These are phyloP conservation scores for Dendryphion nanum DNA, from an alignment of 2,329 filamentous ascomycete species.

Conservation along the genomic window DNA sequence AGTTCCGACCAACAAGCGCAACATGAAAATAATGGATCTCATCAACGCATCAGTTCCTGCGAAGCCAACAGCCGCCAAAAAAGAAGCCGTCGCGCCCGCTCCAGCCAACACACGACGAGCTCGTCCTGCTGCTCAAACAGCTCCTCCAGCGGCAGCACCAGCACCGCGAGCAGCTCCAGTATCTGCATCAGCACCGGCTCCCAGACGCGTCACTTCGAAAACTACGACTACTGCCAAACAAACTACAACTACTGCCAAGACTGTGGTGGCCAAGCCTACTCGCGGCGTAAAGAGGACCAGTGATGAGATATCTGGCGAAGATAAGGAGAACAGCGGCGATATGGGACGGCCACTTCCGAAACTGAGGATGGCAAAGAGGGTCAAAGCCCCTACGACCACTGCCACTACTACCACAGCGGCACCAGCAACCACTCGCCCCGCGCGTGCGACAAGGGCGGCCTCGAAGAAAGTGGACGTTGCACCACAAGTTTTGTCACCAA, in stretches of 20 bases:
- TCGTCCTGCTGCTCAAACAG: slow-evolving; percentile 1
- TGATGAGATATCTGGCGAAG: slow-evolving; percentile 23
- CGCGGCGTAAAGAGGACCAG: slow-evolving; percentile 26
- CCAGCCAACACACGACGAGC: background rate
- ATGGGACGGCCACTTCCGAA: slow-evolving; percentile 7
- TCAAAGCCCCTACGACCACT: slow-evolving; percentile 2
- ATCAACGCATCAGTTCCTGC: slow-evolving; percentile 41
- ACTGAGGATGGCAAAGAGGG: slow-evolving; percentile 4
- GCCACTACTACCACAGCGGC: slow-evolving; percentile 2
- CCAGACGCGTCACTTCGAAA: background rate
- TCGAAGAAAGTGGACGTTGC: slow-evolving; percentile 5
- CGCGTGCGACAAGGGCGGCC: slow-evolving; percentile 8
- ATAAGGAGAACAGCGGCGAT: slow-evolving; percentile 25
- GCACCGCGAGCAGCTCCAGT: background rate
- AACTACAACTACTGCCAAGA: background rate
- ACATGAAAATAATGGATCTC: slow-evolving; percentile 79
- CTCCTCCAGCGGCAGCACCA: background rate
- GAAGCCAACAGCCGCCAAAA: slow-evolving; percentile 73
- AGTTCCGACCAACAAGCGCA: slow-evolving; percentile 77
- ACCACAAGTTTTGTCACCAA: slow-evolving; percentile 9
- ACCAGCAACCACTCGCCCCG: slow-evolving; percentile 2
- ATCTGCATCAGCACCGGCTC: background rate
- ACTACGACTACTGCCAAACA: background rate
- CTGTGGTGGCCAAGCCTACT: slow-evolving; percentile 5
- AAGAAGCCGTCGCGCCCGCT: slow-evolving; percentile 57